Evolutionary conservation across 2,329 filamentous ascomycete genomes (phyloP), one percentile per base, ranked within the genome.

Genomic region (Fusarium oligoseptatum): DNA sequence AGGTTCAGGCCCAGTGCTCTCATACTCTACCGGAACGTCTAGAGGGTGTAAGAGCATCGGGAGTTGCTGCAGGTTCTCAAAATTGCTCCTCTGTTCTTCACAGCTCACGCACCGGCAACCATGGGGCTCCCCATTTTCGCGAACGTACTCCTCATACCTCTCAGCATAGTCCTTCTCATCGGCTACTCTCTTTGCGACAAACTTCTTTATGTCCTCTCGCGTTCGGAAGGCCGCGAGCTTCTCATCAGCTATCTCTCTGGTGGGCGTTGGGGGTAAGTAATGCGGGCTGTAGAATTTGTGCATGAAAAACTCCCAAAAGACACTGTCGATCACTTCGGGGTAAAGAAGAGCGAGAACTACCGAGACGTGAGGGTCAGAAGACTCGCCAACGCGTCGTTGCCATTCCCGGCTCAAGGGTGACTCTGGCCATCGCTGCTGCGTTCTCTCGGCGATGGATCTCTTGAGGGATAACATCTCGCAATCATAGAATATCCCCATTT

Each of bases 311-410:
- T 17, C 57, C 57, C 37, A 60, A 32, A 29, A 60, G 9, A n/a
- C 57, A 24, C 17, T 32, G 9, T 41, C 20, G 27, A 60, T 43
- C 24, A 43, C 57, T 24, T 60, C 57, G n/a, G 57, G 57, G 27
- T 43, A 24, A 7, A 60, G 39, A 60, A 60, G 57, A 4, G 57
- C 57, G 37, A 60, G 57, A 43, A 60, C 37, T 15, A 60, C 24
- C 57, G 57, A 41, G 37, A 41, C 11, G 27, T 43, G 39, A 43
- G 57, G 57, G 36, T 60, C 24, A 36, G n/a, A 3, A 22, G 57
- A 34, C 36, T 41, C 36, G n/a, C 27, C 24, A 41, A n/a, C 9
- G 39, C 32, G 32, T 22, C 8, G 55, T n/a, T 60, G 8, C 57
- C 57, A 60, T 45, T 60, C 57, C 39, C 27, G 36, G 11, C 22